Percentiles rank a stretch among this genome's conserved stretches.
These are phyloP conservation scores for Medicago lupulina DNA, from an alignment of 306 rosid species.

Conservation along the genomic window DNA sequence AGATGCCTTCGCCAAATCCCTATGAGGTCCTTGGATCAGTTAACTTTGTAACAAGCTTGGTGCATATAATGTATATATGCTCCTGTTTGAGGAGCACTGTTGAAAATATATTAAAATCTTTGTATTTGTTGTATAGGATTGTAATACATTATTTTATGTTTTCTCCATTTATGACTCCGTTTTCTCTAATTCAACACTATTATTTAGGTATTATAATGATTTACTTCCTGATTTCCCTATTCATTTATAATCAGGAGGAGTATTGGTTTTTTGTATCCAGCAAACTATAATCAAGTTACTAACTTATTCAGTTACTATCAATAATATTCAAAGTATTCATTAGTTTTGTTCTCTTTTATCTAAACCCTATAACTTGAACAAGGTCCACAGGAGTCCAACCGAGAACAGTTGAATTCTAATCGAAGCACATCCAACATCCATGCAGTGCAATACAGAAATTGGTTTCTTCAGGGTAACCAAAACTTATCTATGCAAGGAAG, in stretches of 20 bases:
- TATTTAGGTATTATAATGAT: not conserved
- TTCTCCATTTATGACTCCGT: no score
- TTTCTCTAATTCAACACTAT: no score
- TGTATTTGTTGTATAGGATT: no score
- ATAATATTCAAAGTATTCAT: not conserved
- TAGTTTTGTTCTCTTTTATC: not conserved
- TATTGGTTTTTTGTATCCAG: no score
- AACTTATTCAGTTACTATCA: not conserved
- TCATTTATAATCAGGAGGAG: not conserved
- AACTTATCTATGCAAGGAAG: not conserved
- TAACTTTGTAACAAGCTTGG: no score
- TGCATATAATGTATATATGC: no score
- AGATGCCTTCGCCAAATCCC: no score
- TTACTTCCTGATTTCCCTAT: not conserved
- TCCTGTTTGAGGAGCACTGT: no score
- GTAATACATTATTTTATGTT: no score
- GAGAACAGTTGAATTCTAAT: constrained; percentile 26
- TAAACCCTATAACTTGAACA: not conserved
- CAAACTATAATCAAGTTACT: not conserved
- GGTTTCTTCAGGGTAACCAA: constrained; percentile 7
- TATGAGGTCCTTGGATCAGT: no score
- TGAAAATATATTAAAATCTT: no score
- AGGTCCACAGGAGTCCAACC: constrained; percentile 25
- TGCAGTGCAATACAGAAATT: constrained; percentile 13
- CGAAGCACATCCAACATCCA: constrained; percentile 9